Conservation (phyloP, 805 yeast genomes). For the Lachancea fermentati region DNA sequence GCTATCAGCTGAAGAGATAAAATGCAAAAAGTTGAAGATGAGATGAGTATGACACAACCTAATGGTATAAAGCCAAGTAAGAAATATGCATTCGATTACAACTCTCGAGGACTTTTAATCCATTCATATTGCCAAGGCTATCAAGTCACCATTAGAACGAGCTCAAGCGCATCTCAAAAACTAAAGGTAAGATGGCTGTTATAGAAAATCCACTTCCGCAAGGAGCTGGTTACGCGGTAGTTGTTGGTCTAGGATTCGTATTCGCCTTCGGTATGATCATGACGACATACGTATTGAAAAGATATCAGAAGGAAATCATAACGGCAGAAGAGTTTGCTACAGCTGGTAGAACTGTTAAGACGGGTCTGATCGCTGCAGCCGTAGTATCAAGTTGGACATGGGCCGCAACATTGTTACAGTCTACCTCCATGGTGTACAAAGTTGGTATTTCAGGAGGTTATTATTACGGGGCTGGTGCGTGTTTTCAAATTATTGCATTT, state of each 20-base stretch:
- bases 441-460: constrained; percentile 78
- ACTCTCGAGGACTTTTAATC: too few relatives aligned
- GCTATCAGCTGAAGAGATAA: background rate
- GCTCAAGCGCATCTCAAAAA: background rate
- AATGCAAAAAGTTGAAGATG: too few relatives aligned
- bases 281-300: constrained; percentile 60
- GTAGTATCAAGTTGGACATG: constrained; percentile 94
- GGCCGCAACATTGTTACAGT: constrained; percentile 74
- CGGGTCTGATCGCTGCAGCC: constrained; percentile 81
- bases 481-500: constrained; percentile 80
- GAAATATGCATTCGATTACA: too few relatives aligned
- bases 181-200: constrained; percentile 14
- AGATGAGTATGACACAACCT: too few relatives aligned
- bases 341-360: constrained; percentile 83
- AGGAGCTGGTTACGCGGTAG: constrained; percentile 83
- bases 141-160: background rate
- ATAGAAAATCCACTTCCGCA: constrained; percentile 46
- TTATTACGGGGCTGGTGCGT: constrained; percentile 88
- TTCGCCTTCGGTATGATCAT: constrained; percentile 76
- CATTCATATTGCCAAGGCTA: too few relatives aligned
- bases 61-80: too few relatives aligned
- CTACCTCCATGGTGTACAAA: constrained; percentile 72
- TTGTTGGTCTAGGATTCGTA: constrained; percentile 79
- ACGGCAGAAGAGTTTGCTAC: constrained; percentile 93
- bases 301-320: constrained; percentile 80